Conservation (phyloP, 2,329 filamentous ascomycete genomes). For the Clonostachys byssicola region DNA sequence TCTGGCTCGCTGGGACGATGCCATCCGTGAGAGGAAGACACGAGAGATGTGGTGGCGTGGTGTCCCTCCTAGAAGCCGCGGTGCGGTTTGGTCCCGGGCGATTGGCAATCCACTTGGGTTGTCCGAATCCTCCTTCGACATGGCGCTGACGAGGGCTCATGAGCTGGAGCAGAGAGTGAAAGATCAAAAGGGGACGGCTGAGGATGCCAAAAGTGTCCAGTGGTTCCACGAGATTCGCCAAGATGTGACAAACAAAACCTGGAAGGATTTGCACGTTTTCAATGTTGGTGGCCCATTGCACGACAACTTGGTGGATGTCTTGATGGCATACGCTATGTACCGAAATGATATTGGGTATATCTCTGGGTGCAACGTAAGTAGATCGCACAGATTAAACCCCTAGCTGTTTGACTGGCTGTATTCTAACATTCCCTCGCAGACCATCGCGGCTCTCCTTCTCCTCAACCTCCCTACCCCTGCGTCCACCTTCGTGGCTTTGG, state of each 20-base stretch:
- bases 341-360: constrained; percentile 77
- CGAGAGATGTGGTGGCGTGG: constrained; percentile 82
- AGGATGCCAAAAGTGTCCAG: constrained; percentile 49
- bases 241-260: constrained; percentile 62
- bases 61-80: constrained; percentile 66
- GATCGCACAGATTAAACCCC: not conserved
- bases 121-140: constrained; percentile 62
- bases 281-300: constrained; percentile 63
- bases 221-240: constrained; percentile 62
- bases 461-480: constrained; percentile 64
- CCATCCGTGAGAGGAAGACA: constrained; percentile 64
- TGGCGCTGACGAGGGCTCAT: constrained; percentile 64
- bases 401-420: not conserved
- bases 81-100: constrained; percentile 64
- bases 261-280: constrained; percentile 71
- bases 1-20: constrained; percentile 69
- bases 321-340: constrained; percentile 79
- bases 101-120: constrained; percentile 72
- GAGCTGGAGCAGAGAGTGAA: constrained; percentile 55
- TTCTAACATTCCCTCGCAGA: constrained; percentile 33
- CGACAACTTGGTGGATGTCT: constrained; percentile 63
- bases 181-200: constrained; percentile 42
- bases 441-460: constrained; percentile 68
- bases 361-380: constrained; percentile 67
- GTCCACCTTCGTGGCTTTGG: constrained; percentile 65